These are phyloP conservation scores for Saitozyma sp. DNA, from an alignment of 768 basidiomycete species.

Conservation along the genomic window DNA sequence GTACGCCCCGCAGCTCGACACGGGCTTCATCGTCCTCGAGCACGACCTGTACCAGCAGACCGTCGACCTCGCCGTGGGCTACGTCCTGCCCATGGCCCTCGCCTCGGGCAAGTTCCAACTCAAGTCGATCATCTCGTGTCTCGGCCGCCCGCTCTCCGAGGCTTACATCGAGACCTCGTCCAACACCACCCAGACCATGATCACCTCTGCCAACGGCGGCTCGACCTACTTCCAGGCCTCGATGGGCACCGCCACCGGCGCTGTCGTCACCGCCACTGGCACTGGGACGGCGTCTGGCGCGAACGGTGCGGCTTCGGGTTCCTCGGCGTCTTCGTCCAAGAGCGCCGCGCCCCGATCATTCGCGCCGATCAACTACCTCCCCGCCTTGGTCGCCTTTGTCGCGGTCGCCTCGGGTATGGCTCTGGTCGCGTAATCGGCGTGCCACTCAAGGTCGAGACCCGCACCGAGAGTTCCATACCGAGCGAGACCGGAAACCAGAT, in stretches of 20 bases:
- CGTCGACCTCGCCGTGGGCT: conserved; percentile 81
- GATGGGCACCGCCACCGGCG: conserved; percentile 33
- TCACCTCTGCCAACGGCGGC: conserved; percentile 29
- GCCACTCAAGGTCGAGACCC: background rate
- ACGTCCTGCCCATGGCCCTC: conserved; percentile 78
- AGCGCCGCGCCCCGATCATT: conserved; percentile 3
- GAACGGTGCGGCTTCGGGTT: conserved; percentile 1
- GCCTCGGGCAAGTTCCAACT: conserved; percentile 70
- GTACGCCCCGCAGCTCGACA: conserved; percentile 61
- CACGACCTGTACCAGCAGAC: conserved; percentile 77
- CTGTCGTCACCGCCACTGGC: conserved; percentile 19
- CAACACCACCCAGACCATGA: conserved; percentile 56
- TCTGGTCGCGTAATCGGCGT: conserved; percentile 10
- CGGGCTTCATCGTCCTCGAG: conserved; percentile 87
- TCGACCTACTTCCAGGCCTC: conserved; percentile 41
- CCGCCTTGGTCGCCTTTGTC: conserved; percentile 16
- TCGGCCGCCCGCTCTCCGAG: conserved; percentile 59
- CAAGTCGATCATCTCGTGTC: conserved; percentile 69
- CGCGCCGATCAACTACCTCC: background rate
- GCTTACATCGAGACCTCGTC: conserved; percentile 82
- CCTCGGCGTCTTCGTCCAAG: conserved; percentile 3
- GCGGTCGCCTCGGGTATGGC: conserved; percentile 18
- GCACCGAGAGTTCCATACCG: no score
- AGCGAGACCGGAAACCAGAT: no score
- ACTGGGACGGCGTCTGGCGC: conserved; percentile 2